Base-by-base conservation (phyloP, 306 rosid species). In the Rosa persica region DNA sequence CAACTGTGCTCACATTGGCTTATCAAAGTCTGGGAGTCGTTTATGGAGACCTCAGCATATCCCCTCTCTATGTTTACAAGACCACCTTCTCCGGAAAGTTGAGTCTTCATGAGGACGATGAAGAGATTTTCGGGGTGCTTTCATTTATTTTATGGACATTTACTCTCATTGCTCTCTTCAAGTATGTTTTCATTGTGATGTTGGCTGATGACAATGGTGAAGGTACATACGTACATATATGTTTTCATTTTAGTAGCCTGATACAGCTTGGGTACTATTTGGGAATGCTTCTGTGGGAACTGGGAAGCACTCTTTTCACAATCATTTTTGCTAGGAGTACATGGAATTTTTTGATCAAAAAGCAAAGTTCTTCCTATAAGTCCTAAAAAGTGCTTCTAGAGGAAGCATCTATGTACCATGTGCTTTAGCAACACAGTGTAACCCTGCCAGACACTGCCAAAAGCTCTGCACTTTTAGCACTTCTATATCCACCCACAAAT, bases 11-110 rank as follows among this genome's bases (percentile, higher is more conserved):
- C 38, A 85, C 86, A 67, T 74, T 92, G 71, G 96, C 93, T 27
- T 92, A 92, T 79, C 97, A 92, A 81, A 92, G 97, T 82, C 89
- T 92, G 58, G 97, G 97, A 78, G 91, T 92, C 34, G 96, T 92
- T 38, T 92, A 92, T 77, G 97, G 97, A 8, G 97, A 92, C 82
- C 90, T 92, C 64, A 87, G 97, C 51, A 92, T 90, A 72, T 92
- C 96, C 70, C 96, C 97, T 66, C 92, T 92, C 5, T 92, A 90
- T 85, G 97, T 92, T 76, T 92, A 92, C 87, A 90, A 89, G 78
- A 90, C 92, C 77, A 85, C 93, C 48, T 90, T 92, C 83, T 89
- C 96, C 22, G 93, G 96, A 72, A 92, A 89, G 82, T 74, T 92
- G 76, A 89, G 88, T 40, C 89, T 89, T 72, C 85, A 88, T 71